A percentile compares a stretch with the other conserved stretches of the same genome.
These are phyloP conservation scores for Calonectria ilicicola DNA, from an alignment of 2,329 filamentous ascomycete species.

Conservation along the genomic window DNA sequence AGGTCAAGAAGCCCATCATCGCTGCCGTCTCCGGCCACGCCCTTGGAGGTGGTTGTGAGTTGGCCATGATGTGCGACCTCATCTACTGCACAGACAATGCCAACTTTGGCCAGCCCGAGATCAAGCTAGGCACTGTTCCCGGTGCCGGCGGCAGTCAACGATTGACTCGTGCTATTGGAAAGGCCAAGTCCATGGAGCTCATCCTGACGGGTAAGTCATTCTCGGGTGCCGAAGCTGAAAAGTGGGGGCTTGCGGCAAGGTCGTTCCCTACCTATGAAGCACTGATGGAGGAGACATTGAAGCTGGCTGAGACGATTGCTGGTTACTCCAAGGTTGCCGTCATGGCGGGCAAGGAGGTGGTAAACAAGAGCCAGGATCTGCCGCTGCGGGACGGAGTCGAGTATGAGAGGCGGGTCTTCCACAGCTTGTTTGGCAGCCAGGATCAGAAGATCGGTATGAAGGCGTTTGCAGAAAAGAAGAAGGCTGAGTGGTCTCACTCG, in stretches of 20 bases:
- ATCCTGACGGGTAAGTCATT: constrained; percentile 90
- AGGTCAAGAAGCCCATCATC: constrained; percentile 93
- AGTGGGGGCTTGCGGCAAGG: constrained; percentile 91
- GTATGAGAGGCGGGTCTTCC: constrained; percentile 93
- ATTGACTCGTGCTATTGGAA: constrained; percentile 84
- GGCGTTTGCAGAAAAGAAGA: constrained; percentile 95
- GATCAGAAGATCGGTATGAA: constrained; percentile 98
- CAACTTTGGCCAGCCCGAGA: constrained; percentile 96
- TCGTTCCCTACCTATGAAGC: constrained; percentile 84
- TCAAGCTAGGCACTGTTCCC: constrained; percentile 93
- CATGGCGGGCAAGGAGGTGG: constrained; percentile 94
- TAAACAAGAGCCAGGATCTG: constrained; percentile 98
- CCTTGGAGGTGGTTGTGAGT: constrained; percentile 93
- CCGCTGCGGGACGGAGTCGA: constrained; percentile 90
- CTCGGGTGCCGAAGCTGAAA: constrained; percentile 83
- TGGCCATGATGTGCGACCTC: constrained; percentile 97
- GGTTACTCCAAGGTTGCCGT: constrained; percentile 88
- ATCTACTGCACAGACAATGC: constrained; percentile 88
- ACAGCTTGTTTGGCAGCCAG: constrained; percentile 90
- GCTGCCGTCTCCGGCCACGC: constrained; percentile 95
- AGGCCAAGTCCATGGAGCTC: constrained; percentile 90
- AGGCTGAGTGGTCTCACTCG: constrained; percentile 89
- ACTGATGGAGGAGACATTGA: constrained; percentile 82
- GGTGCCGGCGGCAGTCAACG: constrained; percentile 93
- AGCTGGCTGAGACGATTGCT: constrained; percentile 91